Evolutionary conservation across 345 rosid species (phyloP).

Genomic region (Physaria fendleri): DNA sequence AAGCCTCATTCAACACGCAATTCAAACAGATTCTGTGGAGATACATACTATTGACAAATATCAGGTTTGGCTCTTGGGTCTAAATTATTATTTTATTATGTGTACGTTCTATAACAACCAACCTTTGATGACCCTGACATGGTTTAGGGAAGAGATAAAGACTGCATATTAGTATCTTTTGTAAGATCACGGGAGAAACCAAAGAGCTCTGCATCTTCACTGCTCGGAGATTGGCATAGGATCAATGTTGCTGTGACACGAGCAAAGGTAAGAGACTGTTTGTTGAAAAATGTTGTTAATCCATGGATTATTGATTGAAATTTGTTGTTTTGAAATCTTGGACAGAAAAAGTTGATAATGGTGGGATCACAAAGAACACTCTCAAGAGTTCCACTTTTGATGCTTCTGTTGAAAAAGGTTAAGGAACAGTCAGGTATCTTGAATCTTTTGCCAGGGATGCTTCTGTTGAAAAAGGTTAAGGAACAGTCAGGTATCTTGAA

Average conservation of each 20-base stretch:
- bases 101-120: background rate
- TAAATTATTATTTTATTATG: background rate
- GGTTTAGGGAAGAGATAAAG: slow-evolving; percentile 89
- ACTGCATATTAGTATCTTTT: slow-evolving; percentile 81
- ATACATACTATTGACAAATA: slow-evolving; percentile 91
- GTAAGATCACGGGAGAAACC: slow-evolving; percentile 66
- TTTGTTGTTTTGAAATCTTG: background rate
- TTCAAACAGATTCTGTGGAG: slow-evolving; percentile 55
- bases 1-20: slow-evolving; percentile 48
- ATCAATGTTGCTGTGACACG: slow-evolving; percentile 46
- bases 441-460: slow-evolving; percentile 43
- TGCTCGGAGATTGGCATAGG: slow-evolving; percentile 92
- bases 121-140: slow-evolving; percentile 4
- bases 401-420: slow-evolving; percentile 74
- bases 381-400: slow-evolving; percentile 67
- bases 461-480: slow-evolving; percentile 62
- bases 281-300: background rate
- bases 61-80: slow-evolving; percentile 56
- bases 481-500: slow-evolving; percentile 63
- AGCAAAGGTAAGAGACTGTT: slow-evolving; percentile 49
- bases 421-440: slow-evolving; percentile 60
- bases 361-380: slow-evolving; percentile 81
- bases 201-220: slow-evolving; percentile 44
- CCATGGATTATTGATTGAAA: background rate
- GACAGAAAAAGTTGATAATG: slow-evolving; percentile 85